Evolutionary conservation across 2,329 filamentous ascomycete genomes (phyloP).

Genomic region (Hortaea werneckii): DNA sequence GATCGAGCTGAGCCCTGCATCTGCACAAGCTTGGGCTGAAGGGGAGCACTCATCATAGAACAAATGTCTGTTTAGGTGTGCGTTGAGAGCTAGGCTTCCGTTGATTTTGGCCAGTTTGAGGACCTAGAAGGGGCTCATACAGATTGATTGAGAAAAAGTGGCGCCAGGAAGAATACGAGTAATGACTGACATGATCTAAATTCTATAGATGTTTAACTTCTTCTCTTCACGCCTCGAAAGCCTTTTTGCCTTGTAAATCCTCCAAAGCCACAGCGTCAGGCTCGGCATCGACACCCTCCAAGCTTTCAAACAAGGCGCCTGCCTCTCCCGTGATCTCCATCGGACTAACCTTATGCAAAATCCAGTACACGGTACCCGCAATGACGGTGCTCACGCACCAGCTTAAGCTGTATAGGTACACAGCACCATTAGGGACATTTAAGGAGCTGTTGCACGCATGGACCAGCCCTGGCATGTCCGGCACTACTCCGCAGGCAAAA

Average conservation of each 20-base stretch:
- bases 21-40: slow-evolving; percentile 19
- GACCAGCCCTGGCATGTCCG: slow-evolving; percentile 46
- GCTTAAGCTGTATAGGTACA: slow-evolving; percentile 40
- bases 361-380: slow-evolving; percentile 46
- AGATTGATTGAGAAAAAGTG: not conserved
- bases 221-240: slow-evolving; percentile 2
- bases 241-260: slow-evolving; percentile 5
- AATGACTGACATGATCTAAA: not conserved
- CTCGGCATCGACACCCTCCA: slow-evolving; percentile 1
- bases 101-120: too few species aligned
- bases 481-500: slow-evolving; percentile 45
- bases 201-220: too few species aligned
- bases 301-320: not conserved
- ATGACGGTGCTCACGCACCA: slow-evolving; percentile 53
- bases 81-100: too few species aligned
- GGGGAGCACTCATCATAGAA: not conserved
- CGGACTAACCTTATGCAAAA: slow-evolving; percentile 29
- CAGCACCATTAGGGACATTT: slow-evolving; percentile 3
- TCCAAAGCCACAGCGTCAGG: not conserved
- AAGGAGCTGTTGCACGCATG: slow-evolving; percentile 19
- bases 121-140: not conserved
- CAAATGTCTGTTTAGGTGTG: too few species aligned
- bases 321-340: not conserved
- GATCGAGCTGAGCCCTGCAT: slow-evolving; percentile 22
- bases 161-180: not conserved